A percentile compares a stretch with the other conserved stretches of the same genome.
These are phyloP conservation scores for Lithocarpus polystachyus DNA, from an alignment of 306 rosid genomes.

Conservation along the genomic window DNA sequence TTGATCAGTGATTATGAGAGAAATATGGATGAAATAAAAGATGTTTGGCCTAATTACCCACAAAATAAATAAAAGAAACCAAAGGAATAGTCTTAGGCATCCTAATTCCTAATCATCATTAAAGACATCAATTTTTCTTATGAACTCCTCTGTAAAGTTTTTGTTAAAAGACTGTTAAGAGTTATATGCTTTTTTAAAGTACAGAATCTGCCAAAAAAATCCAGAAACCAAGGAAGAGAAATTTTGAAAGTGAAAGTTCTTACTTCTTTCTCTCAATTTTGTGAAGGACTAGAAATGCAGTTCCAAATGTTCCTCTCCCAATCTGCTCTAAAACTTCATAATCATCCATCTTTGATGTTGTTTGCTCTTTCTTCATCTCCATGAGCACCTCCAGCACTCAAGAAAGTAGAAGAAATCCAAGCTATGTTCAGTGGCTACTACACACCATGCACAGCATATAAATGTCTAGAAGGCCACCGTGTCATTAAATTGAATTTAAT, in stretches of 20 bases:
- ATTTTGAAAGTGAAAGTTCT: not conserved
- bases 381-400: conserved; percentile 45
- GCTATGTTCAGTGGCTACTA: conserved; percentile 24
- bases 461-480: not conserved
- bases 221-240: not conserved
- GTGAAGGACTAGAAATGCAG: conserved; percentile 76
- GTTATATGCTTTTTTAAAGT: not conserved
- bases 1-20: no score
- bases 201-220: not conserved
- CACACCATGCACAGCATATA: conserved; percentile 7
- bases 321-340: conserved; percentile 74
- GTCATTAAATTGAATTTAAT: conserved; percentile 12
- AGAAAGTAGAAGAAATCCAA: conserved; percentile 20
- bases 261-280: conserved; percentile 68
- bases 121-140: no score
- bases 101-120: no score
- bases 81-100: no score
- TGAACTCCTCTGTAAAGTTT: no score
- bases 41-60: no score
- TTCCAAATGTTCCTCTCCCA: conserved; percentile 80
- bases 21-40: no score
- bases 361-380: conserved; percentile 55
- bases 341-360: conserved; percentile 62
- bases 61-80: no score
- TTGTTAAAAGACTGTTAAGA: no score